Base-by-base conservation (phyloP, 2,329 filamentous ascomycete species). In the Alternaria dauci region DNA sequence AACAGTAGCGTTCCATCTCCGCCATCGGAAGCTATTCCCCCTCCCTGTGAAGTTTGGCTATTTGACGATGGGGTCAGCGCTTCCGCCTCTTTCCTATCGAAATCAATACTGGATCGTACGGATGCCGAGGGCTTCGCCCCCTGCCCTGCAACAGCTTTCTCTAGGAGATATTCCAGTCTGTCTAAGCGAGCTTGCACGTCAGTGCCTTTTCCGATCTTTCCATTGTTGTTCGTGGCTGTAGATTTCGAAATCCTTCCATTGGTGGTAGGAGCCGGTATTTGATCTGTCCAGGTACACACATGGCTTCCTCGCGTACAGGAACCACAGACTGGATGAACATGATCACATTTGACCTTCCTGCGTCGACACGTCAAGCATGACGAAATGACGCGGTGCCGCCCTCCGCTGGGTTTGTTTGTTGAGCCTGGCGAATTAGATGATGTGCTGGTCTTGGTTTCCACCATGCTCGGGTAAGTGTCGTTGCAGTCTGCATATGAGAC, bases 321-420 rank as follows among this genome's bases (percentile, higher is more conserved):
- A 26, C 76, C 76, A 59, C 77, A 79, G 7, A 77, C 59, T 11
- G 77, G 76, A 67, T 79, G 76, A 39, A 67, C 71, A 63, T 79
- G 77, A 43, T 79, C 77, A 60, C 77, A 79, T 55, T 73, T 73
- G 44, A 79, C 77, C 61, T 79, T 79, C 57, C 77, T 68, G 42
- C 76, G 71, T 14, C 77, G 67, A 57, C 77, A 79, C 8, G 77
- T 79, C 43, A 79, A 65, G 58, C 76, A 79, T 20, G 76, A 79
- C 18, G 76, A 74, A 47, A 79, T 79, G 46, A 77, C 67, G 59
- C 77, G 71, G 59, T 76, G 76, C 41, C 77, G 73, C 32, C 75
- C 75, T 32, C 71, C 70, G 32, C 66, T 61, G 36, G 68, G 62
- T 50, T 75, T 78, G 52, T 55, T 57, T n/a, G 65, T 63, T 44